These are phyloP conservation scores for Deinandra increscens DNA, from an alignment of 129 eudicot genomes.

Conservation along the genomic window DNA sequence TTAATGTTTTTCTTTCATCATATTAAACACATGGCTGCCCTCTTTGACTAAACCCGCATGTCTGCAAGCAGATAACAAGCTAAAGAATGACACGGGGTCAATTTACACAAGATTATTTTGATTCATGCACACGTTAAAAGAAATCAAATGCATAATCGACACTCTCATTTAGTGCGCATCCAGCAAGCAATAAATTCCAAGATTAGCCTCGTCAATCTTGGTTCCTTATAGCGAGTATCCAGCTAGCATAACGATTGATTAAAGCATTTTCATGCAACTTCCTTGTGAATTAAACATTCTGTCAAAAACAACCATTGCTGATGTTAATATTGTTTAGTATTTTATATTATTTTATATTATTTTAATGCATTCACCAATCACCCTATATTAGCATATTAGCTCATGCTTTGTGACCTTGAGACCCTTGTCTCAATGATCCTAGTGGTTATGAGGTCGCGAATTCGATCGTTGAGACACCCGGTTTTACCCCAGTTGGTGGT, in stretches of 20 bases:
- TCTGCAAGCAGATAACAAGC: constrained; percentile 66
- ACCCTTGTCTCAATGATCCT: too few species aligned
- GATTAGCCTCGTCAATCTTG: constrained; percentile 43
- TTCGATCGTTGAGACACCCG: too few species aligned
- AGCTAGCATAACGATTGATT: constrained; percentile 56
- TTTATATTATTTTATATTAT: too few species aligned
- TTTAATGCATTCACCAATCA: too few species aligned
- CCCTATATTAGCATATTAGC: too few species aligned
- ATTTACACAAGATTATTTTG: constrained; percentile 39
- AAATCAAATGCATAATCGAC: constrained; percentile 43
- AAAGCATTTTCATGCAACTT: constrained; percentile 70
- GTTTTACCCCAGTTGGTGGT: too few species aligned
- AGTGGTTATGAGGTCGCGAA: too few species aligned
- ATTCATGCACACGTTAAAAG: constrained; percentile 50
- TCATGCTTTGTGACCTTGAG: too few species aligned
- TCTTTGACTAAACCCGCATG: constrained; percentile 60
- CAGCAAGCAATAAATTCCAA: constrained; percentile 71
- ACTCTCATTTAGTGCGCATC: constrained; percentile 53
- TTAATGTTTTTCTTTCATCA: constrained; percentile 40
- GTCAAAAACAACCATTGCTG: constrained; percentile 46
- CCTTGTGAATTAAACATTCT: constrained; percentile 40
- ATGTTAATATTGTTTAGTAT: too few species aligned
- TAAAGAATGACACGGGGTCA: constrained; percentile 59
- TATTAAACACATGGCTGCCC: constrained; percentile 45
- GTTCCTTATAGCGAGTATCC: too few species aligned